A percentile compares a stretch with the other conserved stretches of the same genome.
phyloP scores from a whole-genome alignment of 2,329 filamentous ascomycete species.

The Lachnellula cervina region DNA sequence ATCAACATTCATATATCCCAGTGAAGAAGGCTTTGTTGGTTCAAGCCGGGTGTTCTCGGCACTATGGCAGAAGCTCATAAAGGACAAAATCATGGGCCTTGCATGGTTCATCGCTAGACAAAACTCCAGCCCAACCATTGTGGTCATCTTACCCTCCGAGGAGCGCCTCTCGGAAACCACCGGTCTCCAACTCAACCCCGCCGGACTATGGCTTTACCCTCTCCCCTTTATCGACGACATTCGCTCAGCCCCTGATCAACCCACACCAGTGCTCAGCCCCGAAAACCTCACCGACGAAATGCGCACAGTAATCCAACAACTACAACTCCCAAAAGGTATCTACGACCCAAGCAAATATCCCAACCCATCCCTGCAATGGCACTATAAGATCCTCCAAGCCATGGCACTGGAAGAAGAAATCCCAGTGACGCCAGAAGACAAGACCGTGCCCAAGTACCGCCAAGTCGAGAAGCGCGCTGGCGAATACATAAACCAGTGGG shows the following conservation, averaged over 20 bases:
- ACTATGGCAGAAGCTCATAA: constrained; percentile 79
- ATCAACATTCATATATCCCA: constrained; percentile 89
- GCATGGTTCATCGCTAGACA: constrained; percentile 84
- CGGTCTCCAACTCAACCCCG: constrained; percentile 66
- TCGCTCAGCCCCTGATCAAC: constrained; percentile 63
- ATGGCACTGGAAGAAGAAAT: constrained; percentile 89
- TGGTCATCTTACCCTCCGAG: constrained; percentile 73
- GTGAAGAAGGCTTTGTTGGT: constrained; percentile 82
- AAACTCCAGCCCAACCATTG: constrained; percentile 74
- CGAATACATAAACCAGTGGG: constrained; percentile 73
- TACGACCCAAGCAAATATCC: constrained; percentile 87
- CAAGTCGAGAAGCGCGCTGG: constrained; percentile 89
- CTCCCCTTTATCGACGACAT: constrained; percentile 89
- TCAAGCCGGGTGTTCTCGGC: constrained; percentile 91
- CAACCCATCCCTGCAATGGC: constrained; percentile 92
- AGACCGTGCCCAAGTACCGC: constrained; percentile 76
- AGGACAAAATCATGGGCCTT: constrained; percentile 73
- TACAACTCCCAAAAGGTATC: constrained; percentile 74
- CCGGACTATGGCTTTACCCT: constrained; percentile 83
- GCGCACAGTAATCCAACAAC: constrained; percentile 69
- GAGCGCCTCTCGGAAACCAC: constrained; percentile 60
- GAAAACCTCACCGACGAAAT: constrained; percentile 74
- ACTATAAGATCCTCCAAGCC: constrained; percentile 89
- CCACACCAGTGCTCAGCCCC: constrained; percentile 51
- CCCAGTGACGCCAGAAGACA: constrained; percentile 65